Evolutionary conservation across 306 rosid genomes (phyloP), one percentile per base, ranked within the genome.

Genomic region (Senna tora): DNA sequence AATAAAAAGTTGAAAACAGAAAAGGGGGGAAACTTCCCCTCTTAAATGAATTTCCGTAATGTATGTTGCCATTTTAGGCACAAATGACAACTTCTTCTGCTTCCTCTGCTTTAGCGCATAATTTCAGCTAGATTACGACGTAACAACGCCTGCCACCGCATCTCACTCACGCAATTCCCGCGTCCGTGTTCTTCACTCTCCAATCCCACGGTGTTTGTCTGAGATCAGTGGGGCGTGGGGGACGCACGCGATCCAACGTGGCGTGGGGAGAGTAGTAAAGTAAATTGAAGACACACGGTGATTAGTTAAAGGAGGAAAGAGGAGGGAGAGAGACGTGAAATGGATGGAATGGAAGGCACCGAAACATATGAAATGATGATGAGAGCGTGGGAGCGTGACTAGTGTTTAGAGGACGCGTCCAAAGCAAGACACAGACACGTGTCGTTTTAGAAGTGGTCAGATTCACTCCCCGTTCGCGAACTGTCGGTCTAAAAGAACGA

Each of bases 351-450:
- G 52, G 74, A 15, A 13, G 67, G 80, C 88, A 78, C 84, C 84
- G 75, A 72, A 81, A 63, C 77, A 10, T 57, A 65, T 58, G 73
- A 14, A 65, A 65, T 58, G 73, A 74, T 57, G 75, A 71, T 60
- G 6, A 54, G 33, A 0, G 73, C 56, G 61, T 15, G 34, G 39
- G 43, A 22, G 68, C 72, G 75, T 54, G 77, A 75, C 59, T 38
- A 21, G 39, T 67, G n/a, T 36, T 63, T 34, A 15, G 58, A 57
- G 17, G 81, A 85, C 86, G 88, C 86, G 89, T 85, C 77, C 32
- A 41, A 72, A 51, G 50, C n/a, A 60, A 70, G 82, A 79, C 6
- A 65, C 11, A 45, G 80, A 73, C 84, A 60, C 86, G 84, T 75
- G 85, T 71, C 57, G 34, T 2, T 3, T 5, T 22, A 28, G 9